Base-by-base conservation (phyloP, 768 basidiomycete species). In the Collybia nuda region DNA sequence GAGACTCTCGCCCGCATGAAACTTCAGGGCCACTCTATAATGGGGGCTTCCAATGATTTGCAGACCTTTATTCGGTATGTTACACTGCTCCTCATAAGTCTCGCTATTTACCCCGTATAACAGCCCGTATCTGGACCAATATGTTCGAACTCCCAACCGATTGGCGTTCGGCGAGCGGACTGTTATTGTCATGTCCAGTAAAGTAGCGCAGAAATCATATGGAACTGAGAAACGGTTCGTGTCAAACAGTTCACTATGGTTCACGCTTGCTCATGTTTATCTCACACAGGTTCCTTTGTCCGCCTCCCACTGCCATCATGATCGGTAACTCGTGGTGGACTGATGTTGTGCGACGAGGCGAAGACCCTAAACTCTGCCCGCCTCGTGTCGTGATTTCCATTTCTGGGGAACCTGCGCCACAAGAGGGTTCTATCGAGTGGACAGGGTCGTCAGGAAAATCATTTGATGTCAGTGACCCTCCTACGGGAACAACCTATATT, bases 271-370 rank as follows among this genome's bases (percentile, higher is more conserved):
- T 47, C 50, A 44, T n/a, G 55, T 50, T 48, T 54, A 54, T 24
- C 23, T 57, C 50, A 52, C 51, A 29, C 51, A 89, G 87, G 39
- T 96, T 95, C 79, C 79, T 95, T 29, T 96, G 92, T 64, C 93
- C 91, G 6, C 95, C 90, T 48, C 94, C 94, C 7, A 94, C 93
- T 26, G 94, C 93, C 41, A 87, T 93, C 62, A 82, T 98, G 81
- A 89, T 94, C 60, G 94, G 94, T 43, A 91, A 90, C 63, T 87
- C 88, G 12, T 98, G 94, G 94, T 96, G 93, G 93, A 84, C 85
- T 43, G 89, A 92, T 60, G 80, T 86, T 47, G 69, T 82, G 21
- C 84, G 88, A 44, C 76, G 87, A 36, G 85, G 85, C 28, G 88
- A 88, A 66, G 84, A 88, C 47, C 79, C 85, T 32, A 86, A 89